Conservation (phyloP, 768 basidiomycete genomes). For the Mycena crocata region DNA sequence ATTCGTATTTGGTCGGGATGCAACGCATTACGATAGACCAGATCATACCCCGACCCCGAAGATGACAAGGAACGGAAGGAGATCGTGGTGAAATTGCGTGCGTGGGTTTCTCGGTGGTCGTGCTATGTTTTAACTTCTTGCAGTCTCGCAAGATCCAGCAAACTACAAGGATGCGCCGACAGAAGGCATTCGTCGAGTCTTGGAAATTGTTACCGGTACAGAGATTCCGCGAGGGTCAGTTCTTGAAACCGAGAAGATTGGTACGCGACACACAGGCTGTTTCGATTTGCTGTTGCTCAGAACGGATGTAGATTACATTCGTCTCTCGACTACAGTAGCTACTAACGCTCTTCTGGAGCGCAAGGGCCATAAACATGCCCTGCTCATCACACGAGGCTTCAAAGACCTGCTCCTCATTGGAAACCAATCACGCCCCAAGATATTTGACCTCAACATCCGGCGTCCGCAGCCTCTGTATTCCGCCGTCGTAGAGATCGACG, state of each 20-base stretch:
- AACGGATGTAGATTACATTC: constrained; percentile 79
- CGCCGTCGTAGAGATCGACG: constrained; percentile 80
- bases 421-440: constrained; percentile 93
- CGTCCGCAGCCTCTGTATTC: constrained; percentile 83
- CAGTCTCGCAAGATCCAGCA: constrained; percentile 89
- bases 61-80: constrained; percentile 73
- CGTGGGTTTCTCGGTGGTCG: constrained; percentile 41
- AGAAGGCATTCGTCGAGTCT: constrained; percentile 88
- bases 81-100: constrained; percentile 90
- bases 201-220: constrained; percentile 81
- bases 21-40: constrained; percentile 37
- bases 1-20: background rate
- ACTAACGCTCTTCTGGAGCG: constrained; percentile 96
- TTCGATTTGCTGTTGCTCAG: constrained; percentile 9
- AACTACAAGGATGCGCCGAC: constrained; percentile 96
- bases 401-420: constrained; percentile 92
- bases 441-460: constrained; percentile 94
- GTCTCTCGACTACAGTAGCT: constrained; percentile 93
- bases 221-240: constrained; percentile 73
- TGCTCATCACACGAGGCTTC: constrained; percentile 93
- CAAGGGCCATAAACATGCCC: constrained; percentile 91
- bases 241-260: constrained; percentile 85
- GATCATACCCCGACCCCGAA: constrained; percentile 81
- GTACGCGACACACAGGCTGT: constrained; percentile 50
- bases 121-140: background rate